A percentile compares a stretch with the other conserved stretches of the same genome.
phyloP scores from a whole-genome alignment of 768 basidiomycete genomes.

The Cystofilobasidium ferigula region DNA sequence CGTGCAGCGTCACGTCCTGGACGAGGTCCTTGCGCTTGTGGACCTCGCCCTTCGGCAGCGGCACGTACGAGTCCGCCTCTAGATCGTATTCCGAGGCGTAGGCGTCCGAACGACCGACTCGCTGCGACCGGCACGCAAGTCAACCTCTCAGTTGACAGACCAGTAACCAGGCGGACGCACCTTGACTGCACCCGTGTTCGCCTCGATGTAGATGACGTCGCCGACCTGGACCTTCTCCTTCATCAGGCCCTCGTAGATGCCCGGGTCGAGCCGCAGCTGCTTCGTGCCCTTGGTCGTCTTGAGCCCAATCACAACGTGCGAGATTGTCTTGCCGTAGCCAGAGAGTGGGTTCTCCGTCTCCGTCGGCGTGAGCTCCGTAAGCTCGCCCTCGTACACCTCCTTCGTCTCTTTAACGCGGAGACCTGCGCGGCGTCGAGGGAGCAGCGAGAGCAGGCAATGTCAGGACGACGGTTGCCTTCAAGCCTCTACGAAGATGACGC shows the following conservation, averaged over 20 bases:
- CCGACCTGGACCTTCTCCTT: constrained; percentile 95
- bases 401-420: constrained; percentile 98
- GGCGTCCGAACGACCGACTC: constrained; percentile 91
- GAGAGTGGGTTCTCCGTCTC: constrained; percentile 95
- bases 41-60: constrained; percentile 89
- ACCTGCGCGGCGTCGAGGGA: constrained; percentile 44
- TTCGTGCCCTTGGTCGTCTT: constrained; percentile 92
- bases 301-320: constrained; percentile 91
- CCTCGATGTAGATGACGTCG: constrained; percentile 92
- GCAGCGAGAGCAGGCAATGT: neutral
- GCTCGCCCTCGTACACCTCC: constrained; percentile 96
- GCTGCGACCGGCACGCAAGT: constrained; percentile 43
- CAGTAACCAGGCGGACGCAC: constrained; percentile 39
- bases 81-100: constrained; percentile 96
- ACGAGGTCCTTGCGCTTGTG: constrained; percentile 93
- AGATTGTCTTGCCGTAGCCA: constrained; percentile 96
- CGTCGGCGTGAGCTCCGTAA: constrained; percentile 89
- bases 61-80: constrained; percentile 96
- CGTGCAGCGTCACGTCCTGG: constrained; percentile 87
- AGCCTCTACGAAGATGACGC: no score
- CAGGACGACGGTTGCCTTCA: constrained; percentile 73
- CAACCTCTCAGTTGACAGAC: neutral
- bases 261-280: constrained; percentile 84
- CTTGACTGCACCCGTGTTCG: constrained; percentile 89
- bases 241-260: constrained; percentile 90